Conservation (phyloP, 306 rosid genomes). For the Astragalus glycyphyllos region DNA sequence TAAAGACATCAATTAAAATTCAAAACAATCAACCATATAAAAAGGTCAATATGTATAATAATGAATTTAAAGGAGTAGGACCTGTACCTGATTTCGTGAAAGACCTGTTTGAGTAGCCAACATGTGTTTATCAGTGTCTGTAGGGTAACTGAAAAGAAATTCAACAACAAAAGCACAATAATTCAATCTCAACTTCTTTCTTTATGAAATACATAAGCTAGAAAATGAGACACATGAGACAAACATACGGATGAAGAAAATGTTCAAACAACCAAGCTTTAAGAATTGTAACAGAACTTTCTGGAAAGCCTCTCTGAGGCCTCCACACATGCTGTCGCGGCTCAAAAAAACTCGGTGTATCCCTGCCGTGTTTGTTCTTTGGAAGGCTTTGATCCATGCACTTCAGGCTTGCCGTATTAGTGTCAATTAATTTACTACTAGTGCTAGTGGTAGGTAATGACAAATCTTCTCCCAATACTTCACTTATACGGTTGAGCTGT, state of each 20-base stretch:
- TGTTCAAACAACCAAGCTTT: conserved; percentile 96
- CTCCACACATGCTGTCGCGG: conserved; percentile 78
- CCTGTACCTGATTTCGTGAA: conserved; percentile 95
- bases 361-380: conserved; percentile 55
- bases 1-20: no score
- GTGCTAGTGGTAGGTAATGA: conserved; percentile 48
- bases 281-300: conserved; percentile 83
- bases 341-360: conserved; percentile 53
- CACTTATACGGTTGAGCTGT: conserved; percentile 58
- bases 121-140: conserved; percentile 96
- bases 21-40: conserved; percentile 30
- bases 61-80: conserved; percentile 36
- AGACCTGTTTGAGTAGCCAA: conserved; percentile 94
- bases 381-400: conserved; percentile 68
- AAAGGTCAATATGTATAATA: conserved; percentile 22
- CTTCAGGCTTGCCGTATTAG: conserved; percentile 46
- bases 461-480: conserved; percentile 64
- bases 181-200: conserved; percentile 9
- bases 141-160: conserved; percentile 77
- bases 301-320: conserved; percentile 97
- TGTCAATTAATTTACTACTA: conserved; percentile 48
- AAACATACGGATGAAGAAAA: conserved; percentile 96
- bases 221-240: conserved; percentile 2
- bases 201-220: not conserved
- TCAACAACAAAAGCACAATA: not conserved